These are phyloP conservation scores for Schizochytrium sp. DNA, from an alignment of 108 stramenopile species.

Conservation along the genomic window DNA sequence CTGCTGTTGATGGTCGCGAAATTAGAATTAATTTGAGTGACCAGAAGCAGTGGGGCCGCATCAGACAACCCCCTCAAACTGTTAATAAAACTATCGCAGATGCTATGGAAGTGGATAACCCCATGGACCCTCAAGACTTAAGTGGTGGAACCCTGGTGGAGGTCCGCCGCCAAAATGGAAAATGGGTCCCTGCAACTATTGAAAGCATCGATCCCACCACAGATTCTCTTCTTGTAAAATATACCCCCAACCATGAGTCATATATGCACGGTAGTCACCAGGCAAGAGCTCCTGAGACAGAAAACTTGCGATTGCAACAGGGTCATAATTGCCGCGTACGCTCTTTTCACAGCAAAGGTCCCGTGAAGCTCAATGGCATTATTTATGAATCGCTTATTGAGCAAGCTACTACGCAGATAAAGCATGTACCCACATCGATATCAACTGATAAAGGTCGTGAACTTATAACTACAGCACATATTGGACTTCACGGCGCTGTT, in stretches of 20 bases:
- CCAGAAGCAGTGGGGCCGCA: background rate
- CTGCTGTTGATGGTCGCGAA: background rate
- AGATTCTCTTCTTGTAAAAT: background rate
- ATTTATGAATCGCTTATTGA: background rate
- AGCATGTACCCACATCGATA: background rate
- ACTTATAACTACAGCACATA: background rate
- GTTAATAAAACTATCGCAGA: background rate
- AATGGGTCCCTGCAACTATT: background rate
- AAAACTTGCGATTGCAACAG: background rate
- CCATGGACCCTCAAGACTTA: background rate
- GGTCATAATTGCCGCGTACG: background rate
- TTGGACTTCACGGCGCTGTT: background rate
- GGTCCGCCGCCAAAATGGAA: background rate
- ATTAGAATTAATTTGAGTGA: background rate
- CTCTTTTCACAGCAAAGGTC: background rate
- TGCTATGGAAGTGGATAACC: background rate
- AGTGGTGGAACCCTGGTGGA: background rate
- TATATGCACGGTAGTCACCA: background rate
- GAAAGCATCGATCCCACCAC: background rate
- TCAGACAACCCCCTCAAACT: background rate
- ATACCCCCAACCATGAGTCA: background rate
- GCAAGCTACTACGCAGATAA: background rate
- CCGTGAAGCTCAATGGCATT: background rate
- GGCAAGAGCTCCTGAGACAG: background rate
- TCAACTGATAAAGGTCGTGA: background rate